Percentiles rank a stretch among this genome's conserved stretches.
phyloP scores from a whole-genome alignment of 2,329 filamentous ascomycete species.

The Phialophora tarda region DNA sequence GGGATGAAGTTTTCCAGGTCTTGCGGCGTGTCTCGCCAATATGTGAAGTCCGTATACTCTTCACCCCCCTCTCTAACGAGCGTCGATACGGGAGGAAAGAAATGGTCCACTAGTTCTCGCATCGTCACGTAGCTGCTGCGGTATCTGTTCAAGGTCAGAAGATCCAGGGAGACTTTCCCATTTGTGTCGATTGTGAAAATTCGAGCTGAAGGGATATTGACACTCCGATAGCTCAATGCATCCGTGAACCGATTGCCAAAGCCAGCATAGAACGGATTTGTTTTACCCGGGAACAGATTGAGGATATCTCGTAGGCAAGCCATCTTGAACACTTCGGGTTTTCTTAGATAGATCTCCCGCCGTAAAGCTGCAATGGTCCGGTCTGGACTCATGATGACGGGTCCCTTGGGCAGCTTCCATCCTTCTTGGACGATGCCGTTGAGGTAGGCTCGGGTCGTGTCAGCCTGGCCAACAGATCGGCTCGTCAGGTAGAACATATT shows the following conservation, averaged over 20 bases:
- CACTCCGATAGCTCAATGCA: constrained; percentile 91
- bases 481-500: constrained; percentile 98
- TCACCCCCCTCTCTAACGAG: constrained; percentile 89
- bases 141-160: constrained; percentile 89
- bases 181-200: constrained; percentile 99
- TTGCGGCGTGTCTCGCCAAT: constrained; percentile 85
- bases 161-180: constrained; percentile 88
- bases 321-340: constrained; percentile 99
- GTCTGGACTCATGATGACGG: constrained; percentile 93
- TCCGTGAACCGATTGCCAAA: constrained; percentile 97
- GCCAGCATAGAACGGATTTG: constrained; percentile 91
- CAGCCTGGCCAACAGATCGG: constrained; percentile 89
- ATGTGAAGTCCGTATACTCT: constrained; percentile 95
- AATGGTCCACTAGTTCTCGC: constrained; percentile 96
- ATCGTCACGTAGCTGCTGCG: constrained; percentile 97
- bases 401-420: constrained; percentile 83
- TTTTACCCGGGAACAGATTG: constrained; percentile 76
- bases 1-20: constrained; percentile 88
- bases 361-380: constrained; percentile 91
- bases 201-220: constrained; percentile 89
- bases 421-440: constrained; percentile 87
- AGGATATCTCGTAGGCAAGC: constrained; percentile 93
- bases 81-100: constrained; percentile 89
- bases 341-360: constrained; percentile 90
- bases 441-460: constrained; percentile 86